Evolutionary conservation across 1,284 basidiomycete species (phyloP).

Genomic region (Cryptococcus sp.): DNA sequence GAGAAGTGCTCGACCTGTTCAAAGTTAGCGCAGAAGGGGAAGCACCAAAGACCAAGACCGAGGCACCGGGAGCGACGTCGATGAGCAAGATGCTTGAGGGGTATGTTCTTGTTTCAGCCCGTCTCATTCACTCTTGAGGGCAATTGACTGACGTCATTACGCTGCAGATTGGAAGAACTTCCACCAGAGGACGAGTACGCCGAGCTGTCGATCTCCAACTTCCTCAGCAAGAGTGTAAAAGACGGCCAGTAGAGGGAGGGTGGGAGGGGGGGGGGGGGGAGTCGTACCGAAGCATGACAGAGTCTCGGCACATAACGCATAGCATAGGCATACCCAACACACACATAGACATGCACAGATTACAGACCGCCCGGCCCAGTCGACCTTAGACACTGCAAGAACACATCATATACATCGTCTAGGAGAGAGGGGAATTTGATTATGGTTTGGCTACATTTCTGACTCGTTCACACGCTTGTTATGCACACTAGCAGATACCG

Average conservation of each 20-base stretch:
- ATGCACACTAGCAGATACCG: too few species aligned
- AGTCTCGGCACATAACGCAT: too few species aligned
- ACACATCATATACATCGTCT: too few species aligned
- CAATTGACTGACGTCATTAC: conserved; percentile 3
- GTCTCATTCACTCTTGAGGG: background rate
- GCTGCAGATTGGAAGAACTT: conserved; percentile 69
- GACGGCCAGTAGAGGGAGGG: background rate
- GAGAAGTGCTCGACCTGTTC: conserved; percentile 94
- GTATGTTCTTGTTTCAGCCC: conserved; percentile 27
- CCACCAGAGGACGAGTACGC: conserved; percentile 88
- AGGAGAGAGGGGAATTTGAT: too few species aligned
- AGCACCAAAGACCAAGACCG: conserved; percentile 54
- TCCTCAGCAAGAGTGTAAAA: conserved; percentile 52
- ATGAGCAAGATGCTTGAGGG: conserved; percentile 77
- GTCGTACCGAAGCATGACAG: background rate
- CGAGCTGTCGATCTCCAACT: conserved; percentile 74
- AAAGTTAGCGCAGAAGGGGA: conserved; percentile 69
- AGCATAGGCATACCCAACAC: too few species aligned
- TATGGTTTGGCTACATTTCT: too few species aligned
- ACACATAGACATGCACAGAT: too few species aligned
- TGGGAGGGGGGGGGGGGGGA: background rate
- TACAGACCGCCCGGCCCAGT: too few species aligned
- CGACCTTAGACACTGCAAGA: too few species aligned
- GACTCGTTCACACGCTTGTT: too few species aligned
- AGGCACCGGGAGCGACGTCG: conserved; percentile 57